Conservation (phyloP, 495 filamentous ascomycete genomes). For the Cercophora sp. region DNA sequence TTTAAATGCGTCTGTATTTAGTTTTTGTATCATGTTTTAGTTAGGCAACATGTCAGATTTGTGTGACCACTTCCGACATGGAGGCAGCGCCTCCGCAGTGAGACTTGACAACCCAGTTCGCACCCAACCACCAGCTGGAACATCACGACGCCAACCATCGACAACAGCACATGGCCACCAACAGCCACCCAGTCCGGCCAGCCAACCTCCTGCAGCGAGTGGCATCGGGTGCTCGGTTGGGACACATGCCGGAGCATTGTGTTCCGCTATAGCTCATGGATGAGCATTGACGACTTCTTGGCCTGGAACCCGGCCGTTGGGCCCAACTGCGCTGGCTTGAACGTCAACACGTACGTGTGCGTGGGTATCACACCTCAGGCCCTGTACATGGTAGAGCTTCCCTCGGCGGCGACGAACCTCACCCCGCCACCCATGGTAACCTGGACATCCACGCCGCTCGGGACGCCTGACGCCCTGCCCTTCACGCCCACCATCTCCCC, state of each 20-base stretch:
- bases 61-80: too few relatives aligned
- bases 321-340: conserved; percentile 7
- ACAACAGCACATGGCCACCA: conserved; percentile 9
- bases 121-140: conserved; percentile 2
- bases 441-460: neutral
- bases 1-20: too few relatives aligned
- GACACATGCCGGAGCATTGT: conserved; percentile 6
- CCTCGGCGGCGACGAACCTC: neutral
- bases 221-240: conserved; percentile 5
- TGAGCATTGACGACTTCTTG: neutral
- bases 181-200: conserved; percentile 20
- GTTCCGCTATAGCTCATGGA: neutral
- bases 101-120: too few relatives aligned
- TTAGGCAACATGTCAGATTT: too few relatives aligned
- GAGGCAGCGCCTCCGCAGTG: too few relatives aligned
- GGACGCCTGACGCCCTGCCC: neutral
- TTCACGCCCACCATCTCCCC: conserved; percentile 4
- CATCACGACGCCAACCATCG: neutral
- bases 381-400: neutral
- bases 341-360: conserved; percentile 4
- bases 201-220: conserved; percentile 18
- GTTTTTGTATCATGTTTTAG: neutral
- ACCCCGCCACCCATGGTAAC: neutral
- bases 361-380: conserved; percentile 12
- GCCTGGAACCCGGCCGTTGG: conserved; percentile 5